A percentile compares a stretch with the other conserved stretches of the same genome.
phyloP scores from a whole-genome alignment of 805 yeast genomes.

The Maudiozyma pseudohumilis region DNA sequence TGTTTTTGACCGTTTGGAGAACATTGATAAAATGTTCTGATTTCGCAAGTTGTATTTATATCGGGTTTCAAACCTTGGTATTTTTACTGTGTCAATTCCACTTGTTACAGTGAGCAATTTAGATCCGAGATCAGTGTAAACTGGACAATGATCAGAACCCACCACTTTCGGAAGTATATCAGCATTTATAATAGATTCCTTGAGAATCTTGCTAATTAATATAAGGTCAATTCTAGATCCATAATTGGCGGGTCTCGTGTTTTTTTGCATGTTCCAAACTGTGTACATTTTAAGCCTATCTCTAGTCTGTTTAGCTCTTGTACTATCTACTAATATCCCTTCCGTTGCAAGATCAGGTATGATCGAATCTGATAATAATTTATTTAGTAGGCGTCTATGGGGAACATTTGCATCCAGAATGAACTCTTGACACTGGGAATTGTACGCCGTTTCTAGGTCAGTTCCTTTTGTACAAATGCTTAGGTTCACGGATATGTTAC shows the following conservation, averaged over 20 bases:
- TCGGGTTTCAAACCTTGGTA: conserved; percentile 45
- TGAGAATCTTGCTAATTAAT: conserved; percentile 37
- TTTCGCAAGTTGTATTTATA: conserved; percentile 35
- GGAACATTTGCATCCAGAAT: conserved; percentile 32
- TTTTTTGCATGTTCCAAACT: conserved; percentile 80
- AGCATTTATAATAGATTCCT: conserved; percentile 29
- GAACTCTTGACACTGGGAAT: conserved; percentile 28
- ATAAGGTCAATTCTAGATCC: conserved; percentile 86
- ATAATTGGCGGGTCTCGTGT: conserved; percentile 68
- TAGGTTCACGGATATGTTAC: conserved; percentile 8
- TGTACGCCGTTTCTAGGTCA: conserved; percentile 21
- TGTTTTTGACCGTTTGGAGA: conserved; percentile 12
- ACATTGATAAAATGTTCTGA: conserved; percentile 30
- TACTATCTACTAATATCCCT: conserved; percentile 47
- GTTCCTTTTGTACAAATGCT: conserved; percentile 35
- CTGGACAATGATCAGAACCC: conserved; percentile 96
- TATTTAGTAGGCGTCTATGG: conserved; percentile 38
- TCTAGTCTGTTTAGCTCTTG: conserved; percentile 47
- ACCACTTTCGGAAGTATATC: conserved; percentile 55
- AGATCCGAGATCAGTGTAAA: conserved; percentile 45
- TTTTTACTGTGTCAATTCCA: conserved; percentile 1
- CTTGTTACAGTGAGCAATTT: conserved; percentile 26
- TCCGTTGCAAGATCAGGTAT: conserved; percentile 27
- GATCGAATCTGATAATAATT: conserved; percentile 31
- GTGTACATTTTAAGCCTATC: conserved; percentile 59